Conservation (phyloP, 2,329 filamentous ascomycete genomes). For the Xenoacremonium recifei region DNA sequence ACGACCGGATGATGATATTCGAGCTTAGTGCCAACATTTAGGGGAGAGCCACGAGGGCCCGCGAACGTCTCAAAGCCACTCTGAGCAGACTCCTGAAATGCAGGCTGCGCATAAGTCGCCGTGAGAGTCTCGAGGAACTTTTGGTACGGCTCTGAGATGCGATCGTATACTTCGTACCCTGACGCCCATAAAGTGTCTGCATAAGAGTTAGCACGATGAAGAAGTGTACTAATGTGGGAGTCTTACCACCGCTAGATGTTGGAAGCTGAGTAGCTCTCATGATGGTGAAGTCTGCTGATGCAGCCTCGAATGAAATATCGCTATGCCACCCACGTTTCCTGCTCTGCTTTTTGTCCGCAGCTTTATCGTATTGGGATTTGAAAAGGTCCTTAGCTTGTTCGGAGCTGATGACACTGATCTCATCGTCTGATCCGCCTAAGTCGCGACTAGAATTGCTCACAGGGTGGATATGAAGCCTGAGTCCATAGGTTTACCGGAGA, state of each 20-base stretch:
- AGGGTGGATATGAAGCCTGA: slow-evolving; percentile 60
- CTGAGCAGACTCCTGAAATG: slow-evolving; percentile 27
- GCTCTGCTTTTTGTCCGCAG: background rate
- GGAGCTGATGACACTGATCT: slow-evolving; percentile 61
- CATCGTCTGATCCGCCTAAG: slow-evolving; percentile 48
- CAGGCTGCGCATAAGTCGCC: slow-evolving; percentile 37
- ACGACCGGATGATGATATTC: slow-evolving; percentile 52
- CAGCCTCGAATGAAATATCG: slow-evolving; percentile 58
- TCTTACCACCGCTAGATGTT: slow-evolving; percentile 42
- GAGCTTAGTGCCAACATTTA: slow-evolving; percentile 47
- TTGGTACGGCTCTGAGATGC: slow-evolving; percentile 49
- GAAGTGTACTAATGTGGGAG: background rate
- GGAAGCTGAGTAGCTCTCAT: slow-evolving; percentile 53
- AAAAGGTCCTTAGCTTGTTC: slow-evolving; percentile 22
- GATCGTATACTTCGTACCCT: slow-evolving; percentile 59
- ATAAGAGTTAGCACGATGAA: background rate
- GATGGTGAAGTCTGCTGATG: slow-evolving; percentile 56
- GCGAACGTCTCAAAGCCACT: slow-evolving; percentile 45
- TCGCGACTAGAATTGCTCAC: slow-evolving; percentile 53
- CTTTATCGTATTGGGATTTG: slow-evolving; percentile 17
- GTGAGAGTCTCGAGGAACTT: slow-evolving; percentile 52
- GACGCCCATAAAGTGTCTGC: slow-evolving; percentile 59
- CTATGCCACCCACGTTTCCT: slow-evolving; percentile 32
- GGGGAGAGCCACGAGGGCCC: slow-evolving; percentile 43
- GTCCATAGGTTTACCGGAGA: slow-evolving; percentile 56